phyloP scores from a whole-genome alignment of 108 stramenopile species.

The Nitzschia palea region DNA sequence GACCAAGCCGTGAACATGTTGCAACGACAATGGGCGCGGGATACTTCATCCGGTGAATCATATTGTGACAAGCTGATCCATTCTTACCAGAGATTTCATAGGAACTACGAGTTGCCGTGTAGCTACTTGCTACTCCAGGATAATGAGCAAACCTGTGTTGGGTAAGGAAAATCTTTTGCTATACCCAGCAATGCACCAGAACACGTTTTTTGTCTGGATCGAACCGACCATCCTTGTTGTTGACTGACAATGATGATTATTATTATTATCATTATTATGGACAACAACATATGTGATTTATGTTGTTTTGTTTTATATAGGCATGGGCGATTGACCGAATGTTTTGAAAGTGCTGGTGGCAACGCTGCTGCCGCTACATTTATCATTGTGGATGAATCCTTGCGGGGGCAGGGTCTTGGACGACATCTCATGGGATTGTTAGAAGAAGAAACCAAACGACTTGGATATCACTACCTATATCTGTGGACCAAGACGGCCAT shows the following conservation, averaged over 20 bases:
- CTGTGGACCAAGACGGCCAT: constrained; percentile 40
- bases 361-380: constrained; percentile 40
- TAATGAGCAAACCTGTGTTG: constrained; percentile 5
- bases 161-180: constrained; percentile 3
- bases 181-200: constrained; percentile 26
- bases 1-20: background rate
- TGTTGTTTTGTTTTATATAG: background rate
- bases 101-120: constrained; percentile 21
- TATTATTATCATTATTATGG: too few species aligned
- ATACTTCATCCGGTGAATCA: background rate
- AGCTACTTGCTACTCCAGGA: constrained; percentile 25
- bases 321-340: constrained; percentile 44
- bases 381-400: constrained; percentile 17
- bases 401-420: constrained; percentile 24
- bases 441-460: constrained; percentile 28
- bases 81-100: background rate
- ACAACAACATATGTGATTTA: too few species aligned
- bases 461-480: constrained; percentile 44
- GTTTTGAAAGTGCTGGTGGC: constrained; percentile 39
- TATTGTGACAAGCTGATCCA: constrained; percentile 11
- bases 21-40: constrained; percentile 19
- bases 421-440: constrained; percentile 26
- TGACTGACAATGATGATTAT: too few species aligned
- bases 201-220: too few species aligned
- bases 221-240: too few species aligned